A percentile compares a stretch with the other conserved stretches of the same genome.
These are phyloP conservation scores for Exophiala calicioides DNA, from an alignment of 2,329 filamentous ascomycete genomes.

Conservation along the genomic window DNA sequence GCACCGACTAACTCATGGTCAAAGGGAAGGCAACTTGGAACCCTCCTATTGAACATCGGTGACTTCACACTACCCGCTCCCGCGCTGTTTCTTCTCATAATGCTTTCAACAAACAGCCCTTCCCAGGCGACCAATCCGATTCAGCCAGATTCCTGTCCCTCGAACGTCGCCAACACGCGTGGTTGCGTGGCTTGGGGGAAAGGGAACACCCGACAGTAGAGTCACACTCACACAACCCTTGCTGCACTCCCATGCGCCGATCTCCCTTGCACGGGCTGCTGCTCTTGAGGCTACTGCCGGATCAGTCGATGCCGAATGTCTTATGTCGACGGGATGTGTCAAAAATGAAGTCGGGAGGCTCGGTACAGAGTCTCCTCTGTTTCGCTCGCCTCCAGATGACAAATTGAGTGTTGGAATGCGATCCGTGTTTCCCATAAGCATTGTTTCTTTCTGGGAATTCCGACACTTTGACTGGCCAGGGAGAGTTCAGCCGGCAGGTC, in stretches of 20 bases:
- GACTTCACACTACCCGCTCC: too few relatives aligned
- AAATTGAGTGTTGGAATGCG: constrained; percentile 25
- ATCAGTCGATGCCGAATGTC: constrained; percentile 78
- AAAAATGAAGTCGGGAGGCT: constrained; percentile 58
- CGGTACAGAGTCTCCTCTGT: not conserved
- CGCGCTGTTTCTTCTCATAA: constrained; percentile 77
- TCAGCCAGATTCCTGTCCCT: constrained; percentile 82
- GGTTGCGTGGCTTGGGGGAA: constrained; percentile 85
- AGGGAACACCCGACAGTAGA: constrained; percentile 82
- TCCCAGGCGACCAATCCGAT: constrained; percentile 77
- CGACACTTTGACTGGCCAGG: constrained; percentile 9
- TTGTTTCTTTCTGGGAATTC: constrained; percentile 36
- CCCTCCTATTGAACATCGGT: too few relatives aligned
- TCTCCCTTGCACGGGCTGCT: constrained; percentile 87
- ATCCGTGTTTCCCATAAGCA: constrained; percentile 22
- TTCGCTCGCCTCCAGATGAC: constrained; percentile 43
- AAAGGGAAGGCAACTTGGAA: too few relatives aligned
- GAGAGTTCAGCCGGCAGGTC: constrained; percentile 14
- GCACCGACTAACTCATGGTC: too few relatives aligned
- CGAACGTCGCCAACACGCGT: constrained; percentile 85
- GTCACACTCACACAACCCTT: constrained; percentile 75
- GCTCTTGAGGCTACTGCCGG: constrained; percentile 83
- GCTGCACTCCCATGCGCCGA: constrained; percentile 76
- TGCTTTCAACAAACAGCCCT: too few relatives aligned
- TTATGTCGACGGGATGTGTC: constrained; percentile 85